Base-by-base conservation (phyloP, 2,329 filamentous ascomycete genomes). In the Fusarium lyarnte region DNA sequence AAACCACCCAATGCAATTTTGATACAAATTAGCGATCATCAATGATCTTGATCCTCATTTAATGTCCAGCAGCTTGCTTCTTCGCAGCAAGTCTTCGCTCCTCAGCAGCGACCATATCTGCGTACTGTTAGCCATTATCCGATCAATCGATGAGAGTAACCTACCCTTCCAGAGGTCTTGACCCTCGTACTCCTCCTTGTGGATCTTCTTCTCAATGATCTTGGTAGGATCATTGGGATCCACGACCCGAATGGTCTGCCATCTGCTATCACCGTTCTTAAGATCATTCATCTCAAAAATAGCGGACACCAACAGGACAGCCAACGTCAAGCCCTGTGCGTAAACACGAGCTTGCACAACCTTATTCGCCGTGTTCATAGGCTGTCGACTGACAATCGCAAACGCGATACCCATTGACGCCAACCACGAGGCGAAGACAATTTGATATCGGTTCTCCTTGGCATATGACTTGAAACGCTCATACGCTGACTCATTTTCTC, bases 271-370 rank as follows among this genome's bases (percentile, higher is more conserved):
- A 46, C 94, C 94, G 78, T 88, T 89, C 79, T 90, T 91, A 73
- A 92, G 92, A 82, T 99, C 96, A 53, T 82, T 83, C 70, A 89
- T 86, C 88, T 98, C 95, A 76, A 97, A 92, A 8, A 90, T 92
- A 46, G 95, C 94, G 36, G 91, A 93, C 61, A 93, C 90, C 78
- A 97, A 87, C 55, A 98, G 85, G 47, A 97, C 94, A 69, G 92
- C 93, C 51, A 98, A 85, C 8, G 95, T 97, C 77, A 97, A 85
- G 12, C 93, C 94, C 85, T 98, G 95, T 3, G 95, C 95, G 83
- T 97, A 97, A 72, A 98, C 92, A 88, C 95, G 92, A 31, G 94
- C 95, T 87, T 98, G 95, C 21, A 98, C 95, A 25, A 98, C 84
- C 87, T 97, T 97, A 86, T 98, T 95, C 64, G 88, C 85, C 2